Percentiles rank a stretch among this genome's conserved stretches.
Conservation (phyloP, 371 early-diverging fungal genomes). For the Thermomucor indicae-seudaticae region DNA sequence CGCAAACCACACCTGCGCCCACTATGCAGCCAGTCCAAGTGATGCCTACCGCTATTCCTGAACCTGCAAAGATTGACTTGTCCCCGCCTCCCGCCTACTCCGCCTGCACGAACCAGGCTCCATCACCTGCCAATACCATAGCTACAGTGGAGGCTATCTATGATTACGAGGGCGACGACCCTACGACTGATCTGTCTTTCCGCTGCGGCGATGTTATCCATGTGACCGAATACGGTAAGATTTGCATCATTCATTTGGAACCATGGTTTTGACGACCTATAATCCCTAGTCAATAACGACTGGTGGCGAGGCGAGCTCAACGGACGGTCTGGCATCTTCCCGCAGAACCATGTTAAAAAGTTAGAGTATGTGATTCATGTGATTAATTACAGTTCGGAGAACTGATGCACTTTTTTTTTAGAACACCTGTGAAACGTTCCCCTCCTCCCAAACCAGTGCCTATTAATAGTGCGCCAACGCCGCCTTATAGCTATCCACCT, state of each 20-base stretch:
- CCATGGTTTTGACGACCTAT: not conserved
- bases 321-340: conserved; percentile 45
- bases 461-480: not conserved
- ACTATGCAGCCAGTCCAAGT: not conserved
- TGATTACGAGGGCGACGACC: conserved; percentile 46
- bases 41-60: conserved; percentile 9
- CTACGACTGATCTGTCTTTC: conserved; percentile 41
- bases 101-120: not conserved
- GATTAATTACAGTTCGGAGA: not conserved
- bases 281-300: conserved; percentile 39
- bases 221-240: conserved; percentile 48
- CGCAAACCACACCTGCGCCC: conserved; percentile 9
- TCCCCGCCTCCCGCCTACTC: conserved; percentile 12
- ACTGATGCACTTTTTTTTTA: not conserved
- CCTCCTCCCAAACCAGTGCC: conserved; percentile 10
- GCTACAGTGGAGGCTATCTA: conserved; percentile 37
- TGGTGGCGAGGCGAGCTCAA: conserved; percentile 46
- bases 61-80: conserved; percentile 4
- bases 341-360: conserved; percentile 46
- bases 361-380: conserved; percentile 21
- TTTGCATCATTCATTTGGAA: not conserved
- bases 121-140: conserved; percentile 21
- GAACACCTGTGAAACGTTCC: conserved; percentile 1
- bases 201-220: conserved; percentile 46
- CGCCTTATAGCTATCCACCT: conserved; percentile 45